A percentile compares a stretch with the other conserved stretches of the same genome.
Evolutionary conservation across 2,329 filamentous ascomycete genomes (phyloP).

Genomic region (Amauroascus verrucosus): DNA sequence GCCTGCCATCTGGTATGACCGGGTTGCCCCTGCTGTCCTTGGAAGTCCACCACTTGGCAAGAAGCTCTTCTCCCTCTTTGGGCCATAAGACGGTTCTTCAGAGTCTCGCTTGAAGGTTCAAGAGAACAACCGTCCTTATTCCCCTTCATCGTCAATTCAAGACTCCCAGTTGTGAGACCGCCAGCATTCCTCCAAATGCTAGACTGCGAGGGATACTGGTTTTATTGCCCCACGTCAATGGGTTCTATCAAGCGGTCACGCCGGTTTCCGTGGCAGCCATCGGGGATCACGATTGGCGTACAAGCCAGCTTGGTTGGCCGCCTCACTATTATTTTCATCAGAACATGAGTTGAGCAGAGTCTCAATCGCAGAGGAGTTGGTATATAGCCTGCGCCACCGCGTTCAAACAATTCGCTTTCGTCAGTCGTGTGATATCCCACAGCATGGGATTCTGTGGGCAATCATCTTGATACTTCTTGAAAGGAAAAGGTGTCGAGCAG

Average conservation of each 20-base stretch:
- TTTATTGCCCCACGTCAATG: conserved; percentile 6
- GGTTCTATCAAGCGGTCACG: background rate
- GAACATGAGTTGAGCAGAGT: background rate
- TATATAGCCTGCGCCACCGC: background rate
- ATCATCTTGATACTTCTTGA: background rate
- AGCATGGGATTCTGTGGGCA: background rate
- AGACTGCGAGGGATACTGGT: conserved; percentile 1
- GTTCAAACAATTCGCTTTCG: too few relatives aligned
- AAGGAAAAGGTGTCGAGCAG: background rate
- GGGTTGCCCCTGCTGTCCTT: conserved; percentile 1
- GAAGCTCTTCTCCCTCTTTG: background rate
- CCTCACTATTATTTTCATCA: conserved; percentile 3
- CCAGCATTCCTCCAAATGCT: background rate
- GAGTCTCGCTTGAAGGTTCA: too few relatives aligned
- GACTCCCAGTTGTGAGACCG: background rate
- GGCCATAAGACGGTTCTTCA: too few relatives aligned
- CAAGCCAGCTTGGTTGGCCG: background rate
- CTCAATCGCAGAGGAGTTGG: background rate
- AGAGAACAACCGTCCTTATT: too few relatives aligned
- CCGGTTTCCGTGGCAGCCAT: conserved; percentile 8
- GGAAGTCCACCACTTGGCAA: conserved; percentile 5
- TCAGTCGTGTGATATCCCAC: conserved; percentile 5
- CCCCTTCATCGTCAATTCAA: background rate
- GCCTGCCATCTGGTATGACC: conserved; percentile 5
- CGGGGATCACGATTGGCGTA: conserved; percentile 1